Evolutionary conservation across 805 yeast species (phyloP), one percentile per base, ranked within the genome.

Genomic region (Teunomyces barrocoloradensis): DNA sequence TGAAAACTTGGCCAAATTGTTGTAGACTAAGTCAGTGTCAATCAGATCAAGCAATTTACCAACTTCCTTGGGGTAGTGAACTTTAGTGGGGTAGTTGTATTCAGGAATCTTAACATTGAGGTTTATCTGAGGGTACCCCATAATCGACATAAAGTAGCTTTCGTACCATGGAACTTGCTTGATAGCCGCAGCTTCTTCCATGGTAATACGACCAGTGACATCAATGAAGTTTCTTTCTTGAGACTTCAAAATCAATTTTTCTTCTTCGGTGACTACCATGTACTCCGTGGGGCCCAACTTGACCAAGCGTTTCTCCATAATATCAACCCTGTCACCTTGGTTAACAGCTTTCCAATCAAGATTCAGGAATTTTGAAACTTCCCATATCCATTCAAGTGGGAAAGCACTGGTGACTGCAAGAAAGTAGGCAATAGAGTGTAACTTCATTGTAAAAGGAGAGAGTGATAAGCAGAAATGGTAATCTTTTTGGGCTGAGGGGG

Each of bases 201-300:
- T 57, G 13, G 69, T 60, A n/a, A 73, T 53, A n/a, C 59, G 62
- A 47, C 72, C 71, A 7, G 92, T 84, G 28, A 85, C 74, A 65
- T 86, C 92, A 53, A 87, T 79, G 60, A 84, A 86, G 21, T 70
- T 75, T 29, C 73, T 63, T 43, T 84, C 83, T 33, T 69, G 61
- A 44, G 79, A 62, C 46, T 55, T 63, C 46, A 69, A 59, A 4
- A 52, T 45, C 47, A 66, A 53, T 51, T 74, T 75, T 9, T 65
- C 69, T 6, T 51, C 48, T 50, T 75, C 80, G 10, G 66, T 53
- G n/a, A 68, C 68, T 2, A 69, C 39, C 43, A 55, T 54, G 49
- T 52, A 71, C 4, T 61, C 54, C 20, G 55, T 51, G 6, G 74
- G 72, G 1, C 73, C 70, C 15, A 64, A 48, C 54, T 73, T 73